Percentiles rank a stretch among this genome's conserved stretches.
Conservation (phyloP, 2,329 filamentous ascomycete genomes). For the Trichoderma sp. region DNA sequence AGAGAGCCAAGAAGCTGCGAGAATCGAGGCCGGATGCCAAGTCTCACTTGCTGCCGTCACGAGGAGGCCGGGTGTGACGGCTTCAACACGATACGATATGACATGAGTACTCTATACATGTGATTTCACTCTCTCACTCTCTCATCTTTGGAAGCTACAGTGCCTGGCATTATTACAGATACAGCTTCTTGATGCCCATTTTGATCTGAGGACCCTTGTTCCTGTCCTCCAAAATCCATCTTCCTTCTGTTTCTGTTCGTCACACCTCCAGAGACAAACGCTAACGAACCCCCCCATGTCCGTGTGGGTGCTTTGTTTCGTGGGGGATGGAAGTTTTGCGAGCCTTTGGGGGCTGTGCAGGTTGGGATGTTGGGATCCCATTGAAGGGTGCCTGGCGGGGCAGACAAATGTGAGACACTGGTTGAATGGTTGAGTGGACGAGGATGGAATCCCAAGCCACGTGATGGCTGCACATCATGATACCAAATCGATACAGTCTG, state of each 20-base stretch:
- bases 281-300: neutral
- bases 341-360: slow-evolving; percentile 15
- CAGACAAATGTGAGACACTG: neutral
- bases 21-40: neutral
- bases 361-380: neutral
- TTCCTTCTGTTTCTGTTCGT: neutral
- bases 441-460: neutral
- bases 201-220: neutral
- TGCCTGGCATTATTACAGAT: neutral
- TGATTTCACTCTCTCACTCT: neutral
- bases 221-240: neutral
- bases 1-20: neutral
- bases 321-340: neutral
- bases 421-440: neutral
- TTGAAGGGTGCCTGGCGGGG: neutral
- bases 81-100: neutral
- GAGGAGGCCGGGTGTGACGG: slow-evolving; percentile 15
- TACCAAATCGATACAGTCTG: neutral
- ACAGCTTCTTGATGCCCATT: neutral
- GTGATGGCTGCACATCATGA: neutral
- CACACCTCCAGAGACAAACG: neutral
- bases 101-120: neutral
- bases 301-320: neutral
- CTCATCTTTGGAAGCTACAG: neutral
- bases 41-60: slow-evolving; percentile 13